Conservation (phyloP, 805 yeast species). For the Zygoascus flipseniorum region DNA sequence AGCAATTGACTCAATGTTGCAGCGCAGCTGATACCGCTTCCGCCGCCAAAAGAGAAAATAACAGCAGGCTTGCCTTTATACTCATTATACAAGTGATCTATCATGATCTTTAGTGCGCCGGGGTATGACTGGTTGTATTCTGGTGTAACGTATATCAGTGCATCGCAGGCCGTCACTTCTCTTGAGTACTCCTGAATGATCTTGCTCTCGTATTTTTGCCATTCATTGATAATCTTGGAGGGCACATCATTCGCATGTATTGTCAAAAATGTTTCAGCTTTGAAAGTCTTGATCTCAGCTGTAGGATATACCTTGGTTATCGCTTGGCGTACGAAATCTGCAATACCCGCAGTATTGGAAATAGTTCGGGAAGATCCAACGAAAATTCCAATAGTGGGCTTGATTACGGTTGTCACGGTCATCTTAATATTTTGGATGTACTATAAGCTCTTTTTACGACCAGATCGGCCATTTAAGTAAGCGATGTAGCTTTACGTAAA, state of each 20-base stretch:
- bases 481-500: too few species aligned
- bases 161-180: slow-evolving; percentile 12
- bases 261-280: neutral
- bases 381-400: neutral
- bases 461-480: too few species aligned
- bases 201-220: neutral
- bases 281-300: neutral
- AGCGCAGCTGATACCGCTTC: slow-evolving; percentile 15
- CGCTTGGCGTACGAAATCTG: neutral
- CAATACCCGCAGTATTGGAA: neutral
- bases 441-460: too few species aligned
- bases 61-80: slow-evolving; percentile 30
- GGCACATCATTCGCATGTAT: neutral
- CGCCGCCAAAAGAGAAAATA: slow-evolving; percentile 31
- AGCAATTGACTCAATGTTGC: neutral
- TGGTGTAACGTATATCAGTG: slow-evolving; percentile 31
- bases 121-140: slow-evolving; percentile 34
- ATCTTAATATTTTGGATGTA: too few species aligned
- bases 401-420: too few species aligned
- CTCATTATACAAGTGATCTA: slow-evolving; percentile 30
- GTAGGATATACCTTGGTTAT: neutral
- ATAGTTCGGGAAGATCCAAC: neutral
- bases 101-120: slow-evolving; percentile 31
- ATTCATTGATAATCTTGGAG: neutral
- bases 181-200: neutral